These are phyloP conservation scores for Barnettozyma salicaria DNA, from an alignment of 805 yeast species.

Conservation along the genomic window DNA sequence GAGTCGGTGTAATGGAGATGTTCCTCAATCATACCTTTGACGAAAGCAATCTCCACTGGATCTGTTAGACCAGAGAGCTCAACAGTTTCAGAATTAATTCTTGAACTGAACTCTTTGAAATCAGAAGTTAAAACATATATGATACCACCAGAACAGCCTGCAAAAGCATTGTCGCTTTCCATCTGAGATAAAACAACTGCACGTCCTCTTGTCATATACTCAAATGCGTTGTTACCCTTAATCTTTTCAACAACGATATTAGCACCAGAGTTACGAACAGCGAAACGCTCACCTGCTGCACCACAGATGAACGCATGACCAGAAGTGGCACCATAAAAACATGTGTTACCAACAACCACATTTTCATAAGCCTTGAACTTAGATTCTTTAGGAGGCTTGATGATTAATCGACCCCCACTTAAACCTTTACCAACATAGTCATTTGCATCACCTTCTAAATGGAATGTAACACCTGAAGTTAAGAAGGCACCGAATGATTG, in stretches of 20 bases:
- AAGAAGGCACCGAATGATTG: conserved; percentile 98
- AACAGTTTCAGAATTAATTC: conserved; percentile 76
- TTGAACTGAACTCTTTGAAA: conserved; percentile 71
- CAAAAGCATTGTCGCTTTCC: conserved; percentile 80
- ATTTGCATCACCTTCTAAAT: conserved; percentile 94
- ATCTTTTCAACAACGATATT: conserved; percentile 90
- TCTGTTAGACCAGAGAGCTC: conserved; percentile 73
- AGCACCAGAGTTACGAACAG: conserved; percentile 98
- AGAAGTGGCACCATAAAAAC: conserved; percentile 95
- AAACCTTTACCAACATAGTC: conserved; percentile 98
- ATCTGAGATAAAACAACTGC: conserved; percentile 88
- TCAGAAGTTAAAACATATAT: conserved; percentile 95
- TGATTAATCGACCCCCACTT: conserved; percentile 89
- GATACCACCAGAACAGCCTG: conserved; percentile 99
- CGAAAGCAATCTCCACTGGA: conserved; percentile 88
- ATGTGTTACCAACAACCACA: conserved; percentile 94
- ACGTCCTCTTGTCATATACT: conserved; percentile 99
- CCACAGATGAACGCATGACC: conserved; percentile 94
- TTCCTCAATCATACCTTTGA: conserved; percentile 89
- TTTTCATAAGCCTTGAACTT: conserved; percentile 91
- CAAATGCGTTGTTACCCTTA: conserved; percentile 98
- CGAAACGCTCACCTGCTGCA: conserved; percentile 97
- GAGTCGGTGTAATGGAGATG: conserved; percentile 94
- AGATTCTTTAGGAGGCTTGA: conserved; percentile 84
- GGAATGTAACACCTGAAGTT: conserved; percentile 93